These are phyloP conservation scores for Microthyrium microscopicum DNA, from an alignment of 2,329 filamentous ascomycete species.

Conservation along the genomic window DNA sequence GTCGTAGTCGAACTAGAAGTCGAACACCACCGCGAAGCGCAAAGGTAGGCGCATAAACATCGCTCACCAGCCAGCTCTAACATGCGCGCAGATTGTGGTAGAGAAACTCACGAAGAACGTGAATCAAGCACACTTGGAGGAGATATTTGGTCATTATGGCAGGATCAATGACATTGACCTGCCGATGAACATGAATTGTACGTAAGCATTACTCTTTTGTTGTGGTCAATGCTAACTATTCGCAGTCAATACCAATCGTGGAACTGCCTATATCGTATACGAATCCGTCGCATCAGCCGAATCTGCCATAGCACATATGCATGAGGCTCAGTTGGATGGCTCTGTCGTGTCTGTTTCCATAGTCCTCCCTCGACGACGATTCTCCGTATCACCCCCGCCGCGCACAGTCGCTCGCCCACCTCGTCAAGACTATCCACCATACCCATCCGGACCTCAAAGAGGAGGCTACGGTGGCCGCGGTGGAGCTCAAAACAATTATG, in stretches of 20 bases:
- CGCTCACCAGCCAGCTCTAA: not conserved
- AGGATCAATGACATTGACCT: constrained; percentile 75
- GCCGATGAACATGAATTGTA: constrained; percentile 75
- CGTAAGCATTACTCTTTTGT: constrained; percentile 16
- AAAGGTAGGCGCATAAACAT: constrained; percentile 3
- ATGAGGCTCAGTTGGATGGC: constrained; percentile 87
- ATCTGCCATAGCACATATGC: constrained; percentile 86
- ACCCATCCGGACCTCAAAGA: not conserved
- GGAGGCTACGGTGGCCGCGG: constrained; percentile 3
- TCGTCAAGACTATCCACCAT: constrained; percentile 2
- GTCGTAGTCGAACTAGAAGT: too few relatives aligned
- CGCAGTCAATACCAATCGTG: constrained; percentile 71
- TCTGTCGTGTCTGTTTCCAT: constrained; percentile 73
- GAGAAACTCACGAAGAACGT: constrained; percentile 94
- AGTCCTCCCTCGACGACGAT: constrained; percentile 66
- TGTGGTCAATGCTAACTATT: constrained; percentile 2
- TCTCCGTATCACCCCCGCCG: constrained; percentile 60
- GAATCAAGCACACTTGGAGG: constrained; percentile 68
- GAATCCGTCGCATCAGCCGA: constrained; percentile 63
- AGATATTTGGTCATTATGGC: constrained; percentile 86
- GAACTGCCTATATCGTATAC: constrained; percentile 85
- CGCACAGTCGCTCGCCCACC: constrained; percentile 5
- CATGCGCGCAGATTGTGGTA: constrained; percentile 58
- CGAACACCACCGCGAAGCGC: constrained; percentile 5
- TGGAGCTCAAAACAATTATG: too few relatives aligned